Conservation (phyloP, 108 stramenopile species). For the Aurantiochytrium sp. region DNA sequence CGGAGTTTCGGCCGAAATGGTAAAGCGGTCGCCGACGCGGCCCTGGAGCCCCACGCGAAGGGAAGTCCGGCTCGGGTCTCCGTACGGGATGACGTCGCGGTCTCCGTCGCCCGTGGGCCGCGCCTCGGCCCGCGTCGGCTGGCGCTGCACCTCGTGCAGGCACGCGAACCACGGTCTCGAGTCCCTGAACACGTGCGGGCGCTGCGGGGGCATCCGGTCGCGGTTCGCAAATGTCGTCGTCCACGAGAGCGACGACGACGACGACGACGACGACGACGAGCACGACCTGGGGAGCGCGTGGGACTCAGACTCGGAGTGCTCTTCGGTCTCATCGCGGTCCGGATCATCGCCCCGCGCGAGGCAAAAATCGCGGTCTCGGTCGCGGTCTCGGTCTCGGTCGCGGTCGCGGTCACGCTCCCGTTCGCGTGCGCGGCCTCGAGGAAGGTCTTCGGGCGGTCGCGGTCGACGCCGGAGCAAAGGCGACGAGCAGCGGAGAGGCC, state of each 20-base stretch:
- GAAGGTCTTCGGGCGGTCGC: no score
- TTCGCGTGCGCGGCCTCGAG: no score
- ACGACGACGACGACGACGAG: not conserved
- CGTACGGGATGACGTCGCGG: not conserved
- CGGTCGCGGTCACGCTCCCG: not conserved
- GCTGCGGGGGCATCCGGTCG: not conserved
- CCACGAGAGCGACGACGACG: not conserved
- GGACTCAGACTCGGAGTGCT: not conserved
- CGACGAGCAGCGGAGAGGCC: no score
- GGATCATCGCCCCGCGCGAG: no score
- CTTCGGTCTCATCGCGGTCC: no score
- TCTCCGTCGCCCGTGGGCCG: not conserved
- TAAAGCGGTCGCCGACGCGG: not conserved
- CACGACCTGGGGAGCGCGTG: not conserved
- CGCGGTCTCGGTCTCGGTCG: not conserved
- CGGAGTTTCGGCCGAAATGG: not conserved
- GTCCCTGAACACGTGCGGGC: not conserved
- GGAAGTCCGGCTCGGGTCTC: not conserved
- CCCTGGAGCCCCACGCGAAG: not conserved
- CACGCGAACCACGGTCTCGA: not conserved
- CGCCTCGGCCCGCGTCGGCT: not conserved
- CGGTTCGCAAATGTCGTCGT: not conserved
- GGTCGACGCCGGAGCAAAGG: no score
- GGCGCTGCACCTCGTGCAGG: not conserved
- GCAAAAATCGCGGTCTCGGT: no score